Evolutionary conservation across 1,284 basidiomycete genomes (phyloP), one percentile per base, ranked within the genome.

Genomic region (Rhodotorula sp.): DNA sequence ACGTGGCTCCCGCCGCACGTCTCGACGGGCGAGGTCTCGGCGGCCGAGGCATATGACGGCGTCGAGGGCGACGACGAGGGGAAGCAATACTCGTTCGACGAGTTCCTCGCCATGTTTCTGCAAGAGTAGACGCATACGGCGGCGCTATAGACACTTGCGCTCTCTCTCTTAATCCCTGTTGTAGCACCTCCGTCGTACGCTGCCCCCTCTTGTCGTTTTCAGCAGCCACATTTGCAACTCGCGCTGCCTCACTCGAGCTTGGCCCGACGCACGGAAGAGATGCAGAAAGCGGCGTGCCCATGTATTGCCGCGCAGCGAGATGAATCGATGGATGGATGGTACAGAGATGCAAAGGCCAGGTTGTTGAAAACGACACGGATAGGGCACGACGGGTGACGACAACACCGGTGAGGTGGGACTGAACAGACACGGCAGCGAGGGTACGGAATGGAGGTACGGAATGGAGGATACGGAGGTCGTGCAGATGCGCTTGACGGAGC

Each of bases 101-200:
- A 21, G 21, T 71, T 75, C 60, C 55, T 75, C 55, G 45, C 66
- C 17, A 34, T 42, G 14, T 70, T 71, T 16, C 27, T 68, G 49
- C 66, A 68, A 16, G 53, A 8, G 16, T 54, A 34, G 27, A 34
- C 25, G 14, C 27, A 16, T 3, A 14, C 53, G 3, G 4, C 8
- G 10, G 12, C 23, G 10, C n/a, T 4, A 65, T 48, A 65, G 64
- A 65, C 55, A 65, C 19, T 65, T 2, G 5, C 3, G 34, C 25
- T 27, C 48, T 48, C 48, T 7, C 48, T 14, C 48, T 34, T 2
- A 5, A 34, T 34, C 34, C 34, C 34, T 34, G 34, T 34, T 34
- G 34, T 34, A 34, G 3, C 34, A 34, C 5, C 5, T 34, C 34
- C 2, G 2, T 34, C 34, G 34, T 34, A 2, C 34, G 34, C 34